Conservation (phyloP, 1,284 basidiomycete species). For the Anthracocystis setariae region DNA sequence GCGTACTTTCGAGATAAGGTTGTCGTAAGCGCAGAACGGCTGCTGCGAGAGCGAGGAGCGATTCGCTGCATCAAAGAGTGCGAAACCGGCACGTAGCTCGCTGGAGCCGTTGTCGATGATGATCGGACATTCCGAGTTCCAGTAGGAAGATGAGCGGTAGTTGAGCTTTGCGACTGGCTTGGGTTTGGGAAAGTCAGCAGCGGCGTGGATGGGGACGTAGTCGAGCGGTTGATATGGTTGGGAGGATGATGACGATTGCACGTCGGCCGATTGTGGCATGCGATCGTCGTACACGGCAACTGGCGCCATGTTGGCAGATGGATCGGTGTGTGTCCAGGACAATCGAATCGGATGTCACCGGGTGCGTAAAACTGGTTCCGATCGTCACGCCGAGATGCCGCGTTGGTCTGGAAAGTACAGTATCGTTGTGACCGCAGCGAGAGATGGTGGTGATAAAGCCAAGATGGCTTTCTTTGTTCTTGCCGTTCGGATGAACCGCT, state of each 20-base stretch:
- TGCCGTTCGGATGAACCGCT: not conserved
- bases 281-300: slow-evolving; percentile 38
- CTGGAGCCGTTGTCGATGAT: slow-evolving; percentile 94
- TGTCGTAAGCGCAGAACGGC: slow-evolving; percentile 60
- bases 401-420: no score
- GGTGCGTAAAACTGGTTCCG: no score
- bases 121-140: slow-evolving; percentile 71
- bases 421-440: not conserved
- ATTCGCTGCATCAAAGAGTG: slow-evolving; percentile 58
- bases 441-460: not conserved
- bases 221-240: slow-evolving; percentile 44
- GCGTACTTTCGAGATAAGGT: slow-evolving; percentile 59
- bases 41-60: slow-evolving; percentile 36
- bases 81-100: slow-evolving; percentile 88
- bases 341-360: no score
- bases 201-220: slow-evolving; percentile 36
- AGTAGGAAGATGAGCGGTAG: slow-evolving; percentile 51
- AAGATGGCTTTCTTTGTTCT: not conserved
- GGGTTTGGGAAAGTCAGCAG: slow-evolving; percentile 44
- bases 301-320: slow-evolving; percentile 31
- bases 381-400: no score
- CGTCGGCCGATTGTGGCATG: slow-evolving; percentile 14
- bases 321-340: not conserved
- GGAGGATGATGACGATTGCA: slow-evolving; percentile 13
- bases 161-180: slow-evolving; percentile 34